Conservation (phyloP, 2,329 filamentous ascomycete species). For the Ophiostoma ulmi region DNA sequence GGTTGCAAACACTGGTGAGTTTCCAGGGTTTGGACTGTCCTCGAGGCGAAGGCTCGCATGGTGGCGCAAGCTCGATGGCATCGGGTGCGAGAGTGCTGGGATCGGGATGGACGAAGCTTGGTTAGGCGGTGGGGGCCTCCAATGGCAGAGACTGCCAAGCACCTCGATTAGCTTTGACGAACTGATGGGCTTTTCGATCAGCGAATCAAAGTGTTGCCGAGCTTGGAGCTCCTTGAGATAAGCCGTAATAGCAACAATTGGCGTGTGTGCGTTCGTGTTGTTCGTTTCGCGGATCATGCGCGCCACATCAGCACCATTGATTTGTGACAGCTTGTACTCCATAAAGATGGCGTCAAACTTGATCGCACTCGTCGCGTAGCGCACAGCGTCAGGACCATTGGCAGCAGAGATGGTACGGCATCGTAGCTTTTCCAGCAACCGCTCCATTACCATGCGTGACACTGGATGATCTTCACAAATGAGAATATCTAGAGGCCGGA, state of each 20-base stretch:
- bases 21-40: constrained; percentile 75
- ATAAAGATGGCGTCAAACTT: constrained; percentile 99
- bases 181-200: constrained; percentile 96
- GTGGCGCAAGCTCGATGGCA: constrained; percentile 61
- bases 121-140: constrained; percentile 68
- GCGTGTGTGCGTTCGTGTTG: constrained; percentile 89
- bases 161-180: constrained; percentile 86
- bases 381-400: constrained; percentile 85
- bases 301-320: constrained; percentile 91
- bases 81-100: constrained; percentile 50
- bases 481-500: constrained; percentile 85
- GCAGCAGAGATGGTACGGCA: constrained; percentile 90
- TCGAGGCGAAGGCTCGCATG: constrained; percentile 60
- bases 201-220: constrained; percentile 88
- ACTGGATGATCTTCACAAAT: constrained; percentile 98
- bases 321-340: constrained; percentile 90
- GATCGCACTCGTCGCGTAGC: constrained; percentile 92
- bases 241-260: constrained; percentile 92
- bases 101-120: constrained; percentile 35
- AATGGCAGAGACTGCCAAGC: constrained; percentile 81
- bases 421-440: constrained; percentile 86
- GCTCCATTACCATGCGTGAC: constrained; percentile 97
- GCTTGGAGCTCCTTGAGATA: constrained; percentile 97
- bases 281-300: constrained; percentile 97
- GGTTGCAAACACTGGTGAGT: constrained; percentile 64